A percentile compares a stretch with the other conserved stretches of the same genome.
Evolutionary conservation across 495 filamentous ascomycete species (phyloP).

Genomic region (Penicillium dipodomyicola): DNA sequence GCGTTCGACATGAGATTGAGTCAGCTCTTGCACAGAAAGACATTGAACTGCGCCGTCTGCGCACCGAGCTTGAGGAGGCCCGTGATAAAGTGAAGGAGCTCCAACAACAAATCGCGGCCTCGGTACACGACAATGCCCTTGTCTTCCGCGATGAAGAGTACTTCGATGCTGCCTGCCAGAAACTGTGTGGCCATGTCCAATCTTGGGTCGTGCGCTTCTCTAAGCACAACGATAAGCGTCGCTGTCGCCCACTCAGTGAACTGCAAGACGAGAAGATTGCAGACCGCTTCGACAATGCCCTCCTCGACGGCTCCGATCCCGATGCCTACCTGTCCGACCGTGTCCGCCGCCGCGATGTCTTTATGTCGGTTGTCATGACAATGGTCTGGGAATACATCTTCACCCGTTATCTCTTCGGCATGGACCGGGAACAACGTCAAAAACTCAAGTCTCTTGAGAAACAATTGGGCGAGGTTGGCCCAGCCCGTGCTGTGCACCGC

Average conservation of each 20-base stretch:
- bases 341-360: slow-evolving; percentile 81
- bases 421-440: slow-evolving; percentile 95
- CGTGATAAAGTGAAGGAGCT: slow-evolving; percentile 76
- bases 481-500: slow-evolving; percentile 77
- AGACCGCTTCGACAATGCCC: slow-evolving; percentile 86
- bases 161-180: slow-evolving; percentile 90
- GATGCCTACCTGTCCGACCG: slow-evolving; percentile 83
- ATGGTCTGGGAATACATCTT: slow-evolving; percentile 99
- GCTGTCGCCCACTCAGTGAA: slow-evolving; percentile 76
- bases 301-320: slow-evolving; percentile 89
- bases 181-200: slow-evolving; percentile 89
- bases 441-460: slow-evolving; percentile 94
- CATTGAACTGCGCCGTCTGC: slow-evolving; percentile 71
- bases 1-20: slow-evolving; percentile 60
- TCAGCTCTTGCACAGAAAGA: slow-evolving; percentile 68
- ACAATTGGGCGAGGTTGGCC: slow-evolving; percentile 81
- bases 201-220: slow-evolving; percentile 97
- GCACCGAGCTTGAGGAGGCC: slow-evolving; percentile 71
- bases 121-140: slow-evolving; percentile 71
- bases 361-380: slow-evolving; percentile 96
- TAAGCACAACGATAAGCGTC: slow-evolving; percentile 86
- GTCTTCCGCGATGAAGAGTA: slow-evolving; percentile 84
- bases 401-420: slow-evolving; percentile 94
- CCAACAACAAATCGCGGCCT: slow-evolving; percentile 76
- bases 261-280: slow-evolving; percentile 84